These are phyloP conservation scores for Cytospora paraplurivora DNA, from an alignment of 2,329 filamentous ascomycete genomes.

Conservation along the genomic window DNA sequence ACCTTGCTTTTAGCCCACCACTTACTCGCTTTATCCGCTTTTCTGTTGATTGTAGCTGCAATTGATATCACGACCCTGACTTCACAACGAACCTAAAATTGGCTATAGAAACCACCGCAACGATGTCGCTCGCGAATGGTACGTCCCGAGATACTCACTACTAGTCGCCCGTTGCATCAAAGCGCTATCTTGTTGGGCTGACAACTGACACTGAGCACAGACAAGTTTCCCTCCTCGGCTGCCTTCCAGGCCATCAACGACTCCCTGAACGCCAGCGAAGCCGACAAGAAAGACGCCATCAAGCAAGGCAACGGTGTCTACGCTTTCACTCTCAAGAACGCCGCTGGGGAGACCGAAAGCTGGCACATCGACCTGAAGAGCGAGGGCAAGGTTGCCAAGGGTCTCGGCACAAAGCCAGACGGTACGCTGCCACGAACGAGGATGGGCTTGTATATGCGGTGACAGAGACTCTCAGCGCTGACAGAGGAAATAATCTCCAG, in stretches of 20 bases:
- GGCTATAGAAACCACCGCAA: slow-evolving; percentile 35
- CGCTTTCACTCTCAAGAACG: slow-evolving; percentile 91
- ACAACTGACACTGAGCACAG: slow-evolving; percentile 43
- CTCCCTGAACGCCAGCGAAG: slow-evolving; percentile 67
- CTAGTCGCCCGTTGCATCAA: not conserved
- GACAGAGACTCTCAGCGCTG: not conserved
- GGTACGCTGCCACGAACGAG: slow-evolving; percentile 56
- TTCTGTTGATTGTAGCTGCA: not conserved
- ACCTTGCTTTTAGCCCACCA: not conserved
- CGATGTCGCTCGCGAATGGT: slow-evolving; percentile 77
- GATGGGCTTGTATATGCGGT: not conserved
- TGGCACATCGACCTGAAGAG: slow-evolving; percentile 98
- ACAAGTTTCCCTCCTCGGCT: slow-evolving; percentile 83
- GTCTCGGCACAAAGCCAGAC: slow-evolving; percentile 77
- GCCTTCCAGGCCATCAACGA: slow-evolving; percentile 88
- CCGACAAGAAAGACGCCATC: slow-evolving; percentile 79
- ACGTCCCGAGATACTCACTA: slow-evolving; percentile 35
- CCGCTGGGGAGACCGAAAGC: slow-evolving; percentile 72
- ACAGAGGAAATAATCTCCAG: slow-evolving; percentile 46
- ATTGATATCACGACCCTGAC: not conserved
- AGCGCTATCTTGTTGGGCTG: not conserved
- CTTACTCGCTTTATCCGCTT: not conserved
- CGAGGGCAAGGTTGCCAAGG: slow-evolving; percentile 78
- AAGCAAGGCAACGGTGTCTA: slow-evolving; percentile 87
- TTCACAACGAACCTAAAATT: not conserved